These are phyloP conservation scores for Neurospora pannonica DNA, from an alignment of 495 filamentous ascomycete species.

Conservation along the genomic window DNA sequence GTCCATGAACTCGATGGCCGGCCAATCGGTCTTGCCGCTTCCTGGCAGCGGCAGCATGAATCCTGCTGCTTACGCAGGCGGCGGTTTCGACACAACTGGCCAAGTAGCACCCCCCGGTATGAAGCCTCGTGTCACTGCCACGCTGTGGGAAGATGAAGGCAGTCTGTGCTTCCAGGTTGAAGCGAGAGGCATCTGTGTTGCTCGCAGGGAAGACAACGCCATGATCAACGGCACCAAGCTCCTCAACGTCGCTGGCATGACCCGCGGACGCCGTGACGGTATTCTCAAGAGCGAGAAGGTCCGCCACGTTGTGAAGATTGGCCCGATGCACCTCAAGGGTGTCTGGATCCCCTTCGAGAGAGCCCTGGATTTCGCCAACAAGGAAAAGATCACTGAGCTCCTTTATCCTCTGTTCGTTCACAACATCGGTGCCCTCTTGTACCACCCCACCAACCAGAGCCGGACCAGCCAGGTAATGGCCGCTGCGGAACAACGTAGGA, in stretches of 20 bases:
- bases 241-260: conserved; percentile 97
- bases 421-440: conserved; percentile 89
- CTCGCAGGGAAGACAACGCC: conserved; percentile 91
- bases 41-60: conserved; percentile 49
- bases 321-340: conserved; percentile 97
- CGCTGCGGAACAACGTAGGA: conserved; percentile 63
- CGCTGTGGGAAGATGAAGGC: conserved; percentile 96
- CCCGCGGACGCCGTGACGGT: conserved; percentile 85
- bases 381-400: conserved; percentile 96
- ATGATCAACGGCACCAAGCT: conserved; percentile 99
- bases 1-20: conserved; percentile 48
- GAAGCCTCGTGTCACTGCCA: conserved; percentile 96
- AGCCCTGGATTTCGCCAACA: conserved; percentile 95
- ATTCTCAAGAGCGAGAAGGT: conserved; percentile 97
- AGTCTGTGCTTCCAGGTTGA: conserved; percentile 98
- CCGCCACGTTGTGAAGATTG: conserved; percentile 95
- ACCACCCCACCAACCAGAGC: conserved; percentile 82
- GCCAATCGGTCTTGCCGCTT: conserved; percentile 54
- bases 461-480: conserved; percentile 80
- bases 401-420: conserved; percentile 96
- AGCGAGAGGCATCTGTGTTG: conserved; percentile 91
- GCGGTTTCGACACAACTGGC: conserved; percentile 78
- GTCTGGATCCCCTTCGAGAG: conserved; percentile 99
- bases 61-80: conserved; percentile 37
- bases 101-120: conserved; percentile 91